Evolutionary conservation across 176 grass and related monocot genomes (phyloP).

Genomic region (Pharus latifolius): DNA sequence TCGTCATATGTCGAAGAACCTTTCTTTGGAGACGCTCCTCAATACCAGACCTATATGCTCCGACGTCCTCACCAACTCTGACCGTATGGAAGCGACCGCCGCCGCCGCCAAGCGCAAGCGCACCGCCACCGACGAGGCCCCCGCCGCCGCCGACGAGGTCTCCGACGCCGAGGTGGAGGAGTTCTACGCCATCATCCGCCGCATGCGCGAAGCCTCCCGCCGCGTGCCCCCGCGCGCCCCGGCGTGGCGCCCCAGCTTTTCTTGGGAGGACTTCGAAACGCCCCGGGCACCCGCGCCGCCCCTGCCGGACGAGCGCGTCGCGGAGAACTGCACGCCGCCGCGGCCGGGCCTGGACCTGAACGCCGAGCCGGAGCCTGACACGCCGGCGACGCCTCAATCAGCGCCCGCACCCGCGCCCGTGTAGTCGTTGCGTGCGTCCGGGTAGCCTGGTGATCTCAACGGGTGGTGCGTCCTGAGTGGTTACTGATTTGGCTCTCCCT

Average conservation of each 20-base stretch:
- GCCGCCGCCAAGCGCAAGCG: constrained; percentile 18
- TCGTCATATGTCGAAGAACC: too few species aligned
- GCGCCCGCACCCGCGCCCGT: too few species aligned
- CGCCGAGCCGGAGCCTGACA: constrained; percentile 57
- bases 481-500: neutral
- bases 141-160: constrained; percentile 9
- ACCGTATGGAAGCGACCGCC: constrained; percentile 4
- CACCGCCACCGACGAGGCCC: neutral
- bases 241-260: constrained; percentile 61
- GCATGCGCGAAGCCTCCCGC: constrained; percentile 37
- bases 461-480: neutral
- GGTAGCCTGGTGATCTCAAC: neutral
- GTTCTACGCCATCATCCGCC: constrained; percentile 83
- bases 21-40: too few species aligned
- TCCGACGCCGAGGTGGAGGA: constrained; percentile 77
- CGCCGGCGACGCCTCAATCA: neutral
- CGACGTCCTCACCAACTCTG: neutral
- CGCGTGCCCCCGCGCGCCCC: neutral
- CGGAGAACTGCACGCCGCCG: constrained; percentile 5
- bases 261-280: constrained; percentile 76
- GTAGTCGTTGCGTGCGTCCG: too few species aligned
- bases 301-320: neutral
- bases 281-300: neutral
- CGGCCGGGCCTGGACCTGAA: constrained; percentile 47
- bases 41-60: neutral